These are phyloP conservation scores for Solanum medicagineum DNA, from an alignment of 257 asterid genomes.

Conservation along the genomic window DNA sequence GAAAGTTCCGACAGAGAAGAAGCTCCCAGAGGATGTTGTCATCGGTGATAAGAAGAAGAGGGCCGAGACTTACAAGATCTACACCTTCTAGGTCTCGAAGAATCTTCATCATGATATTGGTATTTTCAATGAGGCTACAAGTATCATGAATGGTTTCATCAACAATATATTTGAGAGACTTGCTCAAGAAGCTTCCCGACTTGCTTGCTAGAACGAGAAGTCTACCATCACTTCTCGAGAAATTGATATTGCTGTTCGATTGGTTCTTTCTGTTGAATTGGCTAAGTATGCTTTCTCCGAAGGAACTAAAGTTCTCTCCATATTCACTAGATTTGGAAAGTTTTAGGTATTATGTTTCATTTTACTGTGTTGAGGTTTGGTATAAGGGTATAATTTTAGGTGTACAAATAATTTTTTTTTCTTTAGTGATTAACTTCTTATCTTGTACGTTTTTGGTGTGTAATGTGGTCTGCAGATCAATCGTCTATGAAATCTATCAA, in stretches of 20 bases:
- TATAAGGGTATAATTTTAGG: too few relatives aligned
- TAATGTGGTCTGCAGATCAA: too few relatives aligned
- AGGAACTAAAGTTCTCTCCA: conserved; percentile 6
- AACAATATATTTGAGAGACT: conserved; percentile 7
- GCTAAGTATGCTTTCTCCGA: conserved; percentile 8
- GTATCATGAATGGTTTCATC: conserved; percentile 7
- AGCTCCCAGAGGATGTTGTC: neutral
- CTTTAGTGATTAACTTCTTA: too few relatives aligned
- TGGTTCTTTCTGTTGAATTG: conserved; percentile 10
- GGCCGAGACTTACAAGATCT: conserved; percentile 2
- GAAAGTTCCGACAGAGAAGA: neutral
- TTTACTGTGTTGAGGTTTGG: neutral
- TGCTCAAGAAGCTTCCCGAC: conserved; percentile 1
- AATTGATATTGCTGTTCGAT: conserved; percentile 1
- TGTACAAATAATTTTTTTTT: too few relatives aligned
- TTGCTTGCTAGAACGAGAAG: conserved; percentile 1
- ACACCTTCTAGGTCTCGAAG: conserved; percentile 5
- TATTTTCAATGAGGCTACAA: conserved; percentile 3
- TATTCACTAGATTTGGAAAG: neutral
- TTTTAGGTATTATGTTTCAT: neutral
- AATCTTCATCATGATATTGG: conserved; percentile 7
- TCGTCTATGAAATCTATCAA: too few relatives aligned
- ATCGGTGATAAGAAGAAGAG: conserved; percentile 2
- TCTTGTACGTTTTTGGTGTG: too few relatives aligned
- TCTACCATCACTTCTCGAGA: neutral